Evolutionary conservation across 768 basidiomycete genomes (phyloP), one percentile per base, ranked within the genome.

Genomic region (Coprinopsis cinerea): DNA sequence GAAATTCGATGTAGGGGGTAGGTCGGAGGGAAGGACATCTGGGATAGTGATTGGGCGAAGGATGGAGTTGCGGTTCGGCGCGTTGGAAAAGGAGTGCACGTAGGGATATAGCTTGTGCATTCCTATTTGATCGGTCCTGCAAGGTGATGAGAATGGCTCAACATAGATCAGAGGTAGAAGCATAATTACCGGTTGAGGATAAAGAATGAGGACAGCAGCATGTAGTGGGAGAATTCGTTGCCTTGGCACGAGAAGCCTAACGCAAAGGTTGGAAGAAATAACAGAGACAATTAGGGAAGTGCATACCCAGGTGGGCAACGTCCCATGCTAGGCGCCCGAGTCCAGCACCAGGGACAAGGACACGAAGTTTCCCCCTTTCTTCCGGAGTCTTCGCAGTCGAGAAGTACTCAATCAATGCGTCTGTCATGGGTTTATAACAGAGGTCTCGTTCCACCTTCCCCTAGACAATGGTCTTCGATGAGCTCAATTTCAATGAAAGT

Each of bases 151-250:
- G 51, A 44, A 35, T 49, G 28, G 30, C 45, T 44, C n/a, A 32
- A 32, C 15, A 32, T 24, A 32, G 39, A 44, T 20, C 13, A 32
- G 37, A 14, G 26, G 17, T 37, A n/a, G 41, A 28, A 20, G 14
- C 15, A 45, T 42, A 39, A 76, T 9, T 57, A 92, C 92, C 77
- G 78, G 62, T 97, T 98, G 43, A 97, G 71, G 17, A 96, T 82
- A 62, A 87, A 88, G 61, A 84, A 85, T 3, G 94, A 96, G 1
- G 88, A 74, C 3, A 97, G 79, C 11, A 98, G 77, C 92, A 94
- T 95, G 65, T 91, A 92, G 56, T 94, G 88, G 26, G 90, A 92
- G 63, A 96, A 96, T 65, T 98, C 94, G 61, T 96, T 96, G 18
- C 88, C 93, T 65, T 95, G 93, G 55, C 88, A 92, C 1, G 86